Conservation (phyloP, 306 rosid species). For the Prinsepia uniflora region DNA sequence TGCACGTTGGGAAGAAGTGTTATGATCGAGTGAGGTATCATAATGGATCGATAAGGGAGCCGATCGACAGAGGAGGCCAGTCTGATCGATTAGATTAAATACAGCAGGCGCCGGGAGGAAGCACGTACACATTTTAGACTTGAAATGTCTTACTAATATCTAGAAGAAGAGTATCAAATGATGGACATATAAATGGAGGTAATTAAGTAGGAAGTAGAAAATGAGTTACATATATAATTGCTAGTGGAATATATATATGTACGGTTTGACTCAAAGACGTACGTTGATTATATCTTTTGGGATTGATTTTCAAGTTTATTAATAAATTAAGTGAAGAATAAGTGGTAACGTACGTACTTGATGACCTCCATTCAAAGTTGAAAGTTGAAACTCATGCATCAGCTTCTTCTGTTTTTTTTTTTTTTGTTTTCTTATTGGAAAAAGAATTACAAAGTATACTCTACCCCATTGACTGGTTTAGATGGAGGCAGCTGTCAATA, state of each 20-base stretch:
- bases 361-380: not conserved
- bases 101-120: too few relatives aligned
- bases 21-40: not conserved
- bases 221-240: not conserved
- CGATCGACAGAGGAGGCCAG: not conserved
- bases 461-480: not conserved
- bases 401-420: not conserved
- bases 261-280: not conserved
- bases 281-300: not conserved
- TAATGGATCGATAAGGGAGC: slow-evolving; percentile 1
- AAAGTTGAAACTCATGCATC: not conserved
- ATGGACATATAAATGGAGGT: too few relatives aligned
- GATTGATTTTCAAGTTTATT: not conserved
- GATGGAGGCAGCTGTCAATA: not conserved
- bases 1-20: slow-evolving; percentile 3
- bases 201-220: not conserved
- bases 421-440: not conserved
- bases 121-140: not conserved
- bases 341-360: not conserved
- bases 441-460: not conserved
- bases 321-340: not conserved
- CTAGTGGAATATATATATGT: not conserved
- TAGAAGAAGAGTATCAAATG: not conserved
- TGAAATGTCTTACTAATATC: not conserved
- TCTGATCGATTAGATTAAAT: not conserved